Evolutionary conservation across 2,329 filamentous ascomycete genomes (phyloP).

Genomic region (Dactylellina parvicollis): DNA sequence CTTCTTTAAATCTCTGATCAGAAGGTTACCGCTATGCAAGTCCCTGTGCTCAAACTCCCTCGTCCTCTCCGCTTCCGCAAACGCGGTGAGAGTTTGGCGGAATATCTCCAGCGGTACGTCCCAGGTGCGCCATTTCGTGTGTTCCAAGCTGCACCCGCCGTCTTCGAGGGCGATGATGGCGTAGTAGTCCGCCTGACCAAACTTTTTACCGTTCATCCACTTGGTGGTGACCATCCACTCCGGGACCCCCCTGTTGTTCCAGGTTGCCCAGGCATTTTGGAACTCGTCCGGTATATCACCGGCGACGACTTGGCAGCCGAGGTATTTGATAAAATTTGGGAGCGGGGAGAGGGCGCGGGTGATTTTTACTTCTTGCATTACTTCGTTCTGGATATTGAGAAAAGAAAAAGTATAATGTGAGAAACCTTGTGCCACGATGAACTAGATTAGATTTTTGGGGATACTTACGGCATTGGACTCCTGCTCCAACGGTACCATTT

Average conservation of each 20-base stretch:
- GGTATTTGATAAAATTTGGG: slow-evolving; percentile 36
- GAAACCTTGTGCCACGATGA: not conserved
- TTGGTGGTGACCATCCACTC: slow-evolving; percentile 10
- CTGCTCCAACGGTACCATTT: slow-evolving; percentile 18
- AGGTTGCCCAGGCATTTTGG: slow-evolving; percentile 28
- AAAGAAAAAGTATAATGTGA: not conserved
- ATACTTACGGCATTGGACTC: slow-evolving; percentile 35
- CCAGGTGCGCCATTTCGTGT: slow-evolving; percentile 28
- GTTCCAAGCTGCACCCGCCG: slow-evolving; percentile 41
- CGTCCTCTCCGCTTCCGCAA: slow-evolving; percentile 18
- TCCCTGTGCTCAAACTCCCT: slow-evolving; percentile 40
- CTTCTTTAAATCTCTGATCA: slow-evolving; percentile 22
- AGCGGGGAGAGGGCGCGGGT: slow-evolving; percentile 31
- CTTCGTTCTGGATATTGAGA: slow-evolving; percentile 14
- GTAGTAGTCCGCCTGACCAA: slow-evolving; percentile 15
- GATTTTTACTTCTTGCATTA: slow-evolving; percentile 39
- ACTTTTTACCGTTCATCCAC: not conserved
- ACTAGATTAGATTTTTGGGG: not conserved
- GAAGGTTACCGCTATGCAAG: slow-evolving; percentile 31
- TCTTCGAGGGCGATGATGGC: slow-evolving; percentile 48
- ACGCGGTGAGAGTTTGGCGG: slow-evolving; percentile 21
- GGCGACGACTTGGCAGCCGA: slow-evolving; percentile 40
- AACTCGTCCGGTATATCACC: slow-evolving; percentile 19
- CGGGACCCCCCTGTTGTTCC: slow-evolving; percentile 25
- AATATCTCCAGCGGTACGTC: slow-evolving; percentile 45